phyloP scores from a whole-genome alignment of 2,329 filamentous ascomycete genomes.

The Talaromyces sp. region DNA sequence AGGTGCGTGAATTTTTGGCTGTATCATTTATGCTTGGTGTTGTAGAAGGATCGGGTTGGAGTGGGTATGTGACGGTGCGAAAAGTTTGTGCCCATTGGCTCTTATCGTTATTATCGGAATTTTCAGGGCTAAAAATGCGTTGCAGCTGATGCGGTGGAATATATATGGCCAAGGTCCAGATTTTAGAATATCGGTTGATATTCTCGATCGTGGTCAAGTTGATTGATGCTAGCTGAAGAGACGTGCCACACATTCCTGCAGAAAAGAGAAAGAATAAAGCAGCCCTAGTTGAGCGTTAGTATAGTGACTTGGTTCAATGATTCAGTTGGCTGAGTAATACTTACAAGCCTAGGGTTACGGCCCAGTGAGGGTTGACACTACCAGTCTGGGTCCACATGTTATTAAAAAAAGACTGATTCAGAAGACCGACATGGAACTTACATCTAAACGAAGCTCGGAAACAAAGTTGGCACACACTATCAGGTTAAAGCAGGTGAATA shows the following conservation, averaged over 20 bases:
- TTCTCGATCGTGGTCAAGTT: constrained; percentile 86
- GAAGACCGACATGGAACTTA: background rate
- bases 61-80: constrained; percentile 37
- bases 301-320: constrained; percentile 12
- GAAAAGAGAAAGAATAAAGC: constrained; percentile 77
- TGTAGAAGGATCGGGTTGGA: constrained; percentile 12
- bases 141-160: constrained; percentile 28
- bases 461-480: constrained; percentile 61
- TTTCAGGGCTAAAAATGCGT: constrained; percentile 19
- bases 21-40: constrained; percentile 19
- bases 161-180: constrained; percentile 69
- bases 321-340: constrained; percentile 15
- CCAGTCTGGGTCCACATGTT: constrained; percentile 21
- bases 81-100: constrained; percentile 29
- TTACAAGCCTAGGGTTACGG: constrained; percentile 61
- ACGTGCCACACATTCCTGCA: constrained; percentile 68
- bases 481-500: constrained; percentile 62
- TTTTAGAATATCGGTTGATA: constrained; percentile 55
- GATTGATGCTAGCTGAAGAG: constrained; percentile 60
- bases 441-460: constrained; percentile 41
- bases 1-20: constrained; percentile 57
- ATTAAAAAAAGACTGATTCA: background rate
- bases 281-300: constrained; percentile 31
- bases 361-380: constrained; percentile 54
- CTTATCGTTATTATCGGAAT: constrained; percentile 26